phyloP scores from a whole-genome alignment of 2,329 filamentous ascomycete species.

The Nemania abortiva region DNA sequence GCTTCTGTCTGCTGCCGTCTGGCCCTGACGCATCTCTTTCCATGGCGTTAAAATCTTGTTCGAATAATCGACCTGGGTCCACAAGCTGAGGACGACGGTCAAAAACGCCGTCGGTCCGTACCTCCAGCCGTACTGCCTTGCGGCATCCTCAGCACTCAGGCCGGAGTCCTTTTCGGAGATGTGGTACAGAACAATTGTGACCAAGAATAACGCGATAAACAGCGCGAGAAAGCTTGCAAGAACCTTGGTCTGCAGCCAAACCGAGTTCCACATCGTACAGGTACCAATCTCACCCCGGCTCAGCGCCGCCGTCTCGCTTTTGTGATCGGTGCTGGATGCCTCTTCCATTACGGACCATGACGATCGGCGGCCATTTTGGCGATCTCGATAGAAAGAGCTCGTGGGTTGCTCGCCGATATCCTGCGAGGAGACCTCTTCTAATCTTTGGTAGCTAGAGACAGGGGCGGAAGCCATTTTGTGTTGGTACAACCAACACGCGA shows the following conservation, averaged over 20 bases:
- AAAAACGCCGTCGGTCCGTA: conserved; percentile 38
- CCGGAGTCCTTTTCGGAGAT: conserved; percentile 28
- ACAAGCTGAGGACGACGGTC: conserved; percentile 35
- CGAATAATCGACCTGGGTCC: conserved; percentile 35
- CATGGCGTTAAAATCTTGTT: conserved; percentile 36
- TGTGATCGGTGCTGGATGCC: conserved; percentile 9
- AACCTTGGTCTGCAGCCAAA: conserved; percentile 29
- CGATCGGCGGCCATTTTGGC: not conserved
- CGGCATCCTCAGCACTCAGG: conserved; percentile 17
- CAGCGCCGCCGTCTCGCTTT: conserved; percentile 13
- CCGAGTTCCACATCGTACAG: conserved; percentile 32
- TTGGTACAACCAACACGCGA: not conserved
- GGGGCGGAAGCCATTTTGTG: conserved; percentile 9
- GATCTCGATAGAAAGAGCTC: not conserved
- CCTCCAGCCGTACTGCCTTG: conserved; percentile 35
- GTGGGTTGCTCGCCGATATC: conserved; percentile 9
- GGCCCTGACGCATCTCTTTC: conserved; percentile 32
- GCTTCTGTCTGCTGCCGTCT: conserved; percentile 22
- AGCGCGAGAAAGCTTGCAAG: conserved; percentile 32
- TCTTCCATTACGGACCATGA: conserved; percentile 10
- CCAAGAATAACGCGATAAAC: conserved; percentile 31
- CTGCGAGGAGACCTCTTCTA: not conserved
- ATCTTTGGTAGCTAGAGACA: not conserved
- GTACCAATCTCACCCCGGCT: not conserved
- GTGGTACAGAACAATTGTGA: conserved; percentile 26